phyloP scores from a whole-genome alignment of 1,139 yeast species.

The Debaryomyces sp. region DNA sequence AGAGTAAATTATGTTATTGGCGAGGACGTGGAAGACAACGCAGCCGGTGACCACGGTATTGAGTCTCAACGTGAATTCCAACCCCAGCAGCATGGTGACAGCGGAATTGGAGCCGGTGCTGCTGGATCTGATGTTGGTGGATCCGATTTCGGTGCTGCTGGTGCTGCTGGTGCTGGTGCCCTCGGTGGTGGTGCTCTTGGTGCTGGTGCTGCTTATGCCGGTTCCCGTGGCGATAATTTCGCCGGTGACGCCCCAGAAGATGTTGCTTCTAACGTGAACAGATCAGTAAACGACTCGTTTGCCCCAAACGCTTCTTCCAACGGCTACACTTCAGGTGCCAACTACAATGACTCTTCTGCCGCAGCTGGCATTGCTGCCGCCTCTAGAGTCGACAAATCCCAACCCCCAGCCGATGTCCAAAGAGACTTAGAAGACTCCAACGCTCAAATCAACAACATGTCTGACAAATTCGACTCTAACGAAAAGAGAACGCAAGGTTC shows the following conservation, averaged over 20 bases:
- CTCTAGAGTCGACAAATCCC: constrained; percentile 11
- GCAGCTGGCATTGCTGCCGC: constrained; percentile 19
- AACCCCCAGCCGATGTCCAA: constrained; percentile 13
- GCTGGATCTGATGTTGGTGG: constrained; percentile 15
- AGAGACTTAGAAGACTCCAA: constrained; percentile 42
- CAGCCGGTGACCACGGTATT: constrained; percentile 14
- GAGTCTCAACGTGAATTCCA: background rate
- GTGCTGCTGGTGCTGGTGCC: constrained; percentile 15
- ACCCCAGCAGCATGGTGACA: background rate
- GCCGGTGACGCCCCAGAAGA: constrained; percentile 5
- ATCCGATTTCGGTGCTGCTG: constrained; percentile 12
- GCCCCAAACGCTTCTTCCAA: constrained; percentile 19
- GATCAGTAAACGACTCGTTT: constrained; percentile 17
- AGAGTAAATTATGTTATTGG: constrained; percentile 65
- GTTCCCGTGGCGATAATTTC: constrained; percentile 2
- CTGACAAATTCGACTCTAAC: constrained; percentile 43
- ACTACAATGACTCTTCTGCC: constrained; percentile 12
- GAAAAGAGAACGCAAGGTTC: constrained; percentile 12
- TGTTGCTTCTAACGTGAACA: constrained; percentile 16
- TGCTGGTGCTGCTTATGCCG: constrained; percentile 12
- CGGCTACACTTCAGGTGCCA: constrained; percentile 17
- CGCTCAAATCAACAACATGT: constrained; percentile 44
- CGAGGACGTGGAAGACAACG: constrained; percentile 26
- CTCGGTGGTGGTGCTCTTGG: constrained; percentile 19
- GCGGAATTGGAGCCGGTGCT: constrained; percentile 10